A percentile compares a stretch with the other conserved stretches of the same genome.
These are phyloP conservation scores for Gossypium aridum DNA, from an alignment of 441 rosid species.

Conservation along the genomic window DNA sequence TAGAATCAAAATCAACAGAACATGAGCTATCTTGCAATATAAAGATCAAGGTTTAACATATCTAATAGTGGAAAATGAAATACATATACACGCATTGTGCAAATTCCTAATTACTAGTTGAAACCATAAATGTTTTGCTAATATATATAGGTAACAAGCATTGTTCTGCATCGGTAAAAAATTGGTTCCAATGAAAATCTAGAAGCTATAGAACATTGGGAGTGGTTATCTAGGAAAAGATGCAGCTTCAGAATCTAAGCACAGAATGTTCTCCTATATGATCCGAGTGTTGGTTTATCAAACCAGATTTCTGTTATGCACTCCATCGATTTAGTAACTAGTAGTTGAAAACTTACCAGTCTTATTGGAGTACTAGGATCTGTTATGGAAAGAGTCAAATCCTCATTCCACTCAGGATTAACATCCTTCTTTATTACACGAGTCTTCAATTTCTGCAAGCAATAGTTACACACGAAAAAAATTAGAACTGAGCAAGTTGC, in stretches of 20 bases:
- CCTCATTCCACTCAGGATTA: conserved; percentile 90
- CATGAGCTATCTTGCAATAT: neutral
- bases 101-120: no score
- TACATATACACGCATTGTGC: no score
- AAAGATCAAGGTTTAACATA: neutral
- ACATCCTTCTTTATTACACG: conserved; percentile 59
- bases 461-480: neutral
- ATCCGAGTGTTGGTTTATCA: neutral
- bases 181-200: neutral
- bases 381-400: conserved; percentile 61
- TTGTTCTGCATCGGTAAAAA: neutral
- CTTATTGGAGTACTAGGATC: conserved; percentile 52
- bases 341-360: conserved; percentile 35
- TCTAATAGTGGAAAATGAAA: no score
- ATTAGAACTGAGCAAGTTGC: neutral
- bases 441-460: conserved; percentile 73
- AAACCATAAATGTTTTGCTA: neutral
- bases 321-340: neutral
- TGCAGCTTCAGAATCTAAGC: neutral
- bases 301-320: neutral
- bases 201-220: neutral
- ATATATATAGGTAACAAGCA: neutral
- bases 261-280: neutral
- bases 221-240: neutral
- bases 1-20: no score